Percentiles rank a stretch among this genome's conserved stretches.
These are phyloP conservation scores for Bryoerythrophyllum caledonicum DNA, from an alignment of 225 moss, liverwort and hornwort genomes.

Conservation along the genomic window DNA sequence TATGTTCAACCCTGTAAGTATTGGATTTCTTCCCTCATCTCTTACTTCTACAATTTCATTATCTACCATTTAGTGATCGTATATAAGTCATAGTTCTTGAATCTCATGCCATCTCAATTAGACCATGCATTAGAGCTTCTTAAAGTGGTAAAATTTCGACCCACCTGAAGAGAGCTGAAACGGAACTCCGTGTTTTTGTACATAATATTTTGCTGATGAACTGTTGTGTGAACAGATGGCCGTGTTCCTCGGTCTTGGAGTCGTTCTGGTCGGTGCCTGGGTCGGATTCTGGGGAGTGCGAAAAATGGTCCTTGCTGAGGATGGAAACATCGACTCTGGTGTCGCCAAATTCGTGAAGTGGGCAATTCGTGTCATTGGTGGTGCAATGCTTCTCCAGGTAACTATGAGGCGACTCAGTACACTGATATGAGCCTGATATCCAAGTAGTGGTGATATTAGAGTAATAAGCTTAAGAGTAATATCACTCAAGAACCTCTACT, in stretches of 20 bases:
- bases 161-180: too few relatives aligned
- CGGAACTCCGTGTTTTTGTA: too few relatives aligned
- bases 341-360: slow-evolving; percentile 63
- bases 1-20: slow-evolving; percentile 89
- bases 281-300: slow-evolving; percentile 72
- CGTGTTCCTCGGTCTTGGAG: slow-evolving; percentile 53
- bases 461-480: too few relatives aligned
- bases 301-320: slow-evolving; percentile 61
- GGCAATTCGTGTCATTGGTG: slow-evolving; percentile 64
- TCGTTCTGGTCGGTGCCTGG: slow-evolving; percentile 63
- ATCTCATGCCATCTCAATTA: too few relatives aligned
- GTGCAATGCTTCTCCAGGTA: slow-evolving; percentile 64
- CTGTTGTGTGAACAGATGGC: slow-evolving; percentile 45
- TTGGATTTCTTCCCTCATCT: slow-evolving; percentile 9
- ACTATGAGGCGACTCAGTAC: slow-evolving; percentile 23
- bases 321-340: slow-evolving; percentile 60
- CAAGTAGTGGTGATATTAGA: neutral
- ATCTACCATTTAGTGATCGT: neutral
- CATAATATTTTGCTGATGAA: neutral
- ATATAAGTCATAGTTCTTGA: too few relatives aligned
- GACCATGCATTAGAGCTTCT: too few relatives aligned
- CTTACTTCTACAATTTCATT: slow-evolving; percentile 4
- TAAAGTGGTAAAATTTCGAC: too few relatives aligned
- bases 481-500: neutral
- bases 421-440: neutral